Evolutionary conservation across 805 yeast genomes (phyloP), one percentile per base, ranked within the genome.

Genomic region (Yarrowia osloensis): DNA sequence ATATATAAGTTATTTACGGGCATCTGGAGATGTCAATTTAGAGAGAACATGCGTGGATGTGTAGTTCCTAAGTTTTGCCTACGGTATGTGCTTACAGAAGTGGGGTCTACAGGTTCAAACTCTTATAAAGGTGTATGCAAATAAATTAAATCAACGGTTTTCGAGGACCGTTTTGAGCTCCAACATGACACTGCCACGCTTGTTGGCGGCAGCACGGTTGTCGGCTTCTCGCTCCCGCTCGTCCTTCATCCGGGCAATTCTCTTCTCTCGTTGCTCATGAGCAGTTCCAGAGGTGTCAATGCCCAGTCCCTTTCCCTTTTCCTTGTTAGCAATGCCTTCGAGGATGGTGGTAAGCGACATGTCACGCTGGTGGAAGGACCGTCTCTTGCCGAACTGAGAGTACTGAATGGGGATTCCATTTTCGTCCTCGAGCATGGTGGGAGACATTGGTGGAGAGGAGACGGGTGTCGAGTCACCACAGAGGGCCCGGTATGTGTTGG

Each of bases 101-200:
- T n/a, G n/a, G n/a, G n/a, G n/a, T n/a, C 39, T 49, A 49, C 55
- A 7, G 26, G 17, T 47, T 2, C n/a, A 19, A 19, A 12, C 21
- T 21, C 8, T n/a, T 29, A 29, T 15, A 35, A 54, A 54, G 8
- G 17, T 35, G 65, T 44, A 54, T 52, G 62, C 50, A 55, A 65
- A 65, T 65, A 52, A 66, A 63, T 63, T 29, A 37, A 35, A 19
- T 59, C 15, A 50, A 49, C 59, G 46, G 67, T 47, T 49, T 40
- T 67, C 67, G 9, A 72, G 62, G 5, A 73, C 75, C 26, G 63
- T 67, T 39, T 71, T 73, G 37, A 73, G 71, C 67, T 73, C 75
- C 26, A 66, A 42, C 24, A 73, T 68, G 44, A 73, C 72, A 63
- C 70, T 68, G 24, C 68, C 47, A 13, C 70, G 70, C 37, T 69